Evolutionary conservation across 2,329 filamentous ascomycete species (phyloP).

Genomic region (Zelopaecilomyces penicillatus): DNA sequence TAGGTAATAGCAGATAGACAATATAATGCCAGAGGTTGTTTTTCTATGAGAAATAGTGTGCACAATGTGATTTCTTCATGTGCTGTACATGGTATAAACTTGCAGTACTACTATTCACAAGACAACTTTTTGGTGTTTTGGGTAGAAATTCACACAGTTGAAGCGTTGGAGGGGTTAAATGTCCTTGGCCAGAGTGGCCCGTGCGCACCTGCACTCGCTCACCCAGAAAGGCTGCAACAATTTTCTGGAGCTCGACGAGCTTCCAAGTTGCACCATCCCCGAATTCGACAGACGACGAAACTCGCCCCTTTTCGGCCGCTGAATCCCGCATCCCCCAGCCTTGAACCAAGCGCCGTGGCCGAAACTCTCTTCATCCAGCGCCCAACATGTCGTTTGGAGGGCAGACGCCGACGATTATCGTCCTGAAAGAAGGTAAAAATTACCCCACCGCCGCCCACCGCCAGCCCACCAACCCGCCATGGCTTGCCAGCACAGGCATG

Average conservation of each 20-base stretch:
- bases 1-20: too few relatives aligned
- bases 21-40: too few relatives aligned
- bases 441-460: slow-evolving; percentile 29
- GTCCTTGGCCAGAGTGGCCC: slow-evolving; percentile 14
- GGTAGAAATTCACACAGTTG: too few relatives aligned
- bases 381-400: slow-evolving; percentile 85
- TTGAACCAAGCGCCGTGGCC: background rate
- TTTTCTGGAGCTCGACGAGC: slow-evolving; percentile 42
- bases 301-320: slow-evolving; percentile 3
- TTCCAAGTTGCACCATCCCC: slow-evolving; percentile 17
- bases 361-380: slow-evolving; percentile 10
- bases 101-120: too few relatives aligned
- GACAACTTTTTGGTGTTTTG: too few relatives aligned
- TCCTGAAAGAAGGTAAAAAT: slow-evolving; percentile 86
- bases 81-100: too few relatives aligned
- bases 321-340: slow-evolving; percentile 11
- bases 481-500: too few relatives aligned
- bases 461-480: slow-evolving; percentile 9
- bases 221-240: slow-evolving; percentile 36
- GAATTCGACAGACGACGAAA: slow-evolving; percentile 15
- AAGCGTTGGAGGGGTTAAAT: slow-evolving; percentile 8
- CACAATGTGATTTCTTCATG: too few relatives aligned
- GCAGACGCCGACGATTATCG: slow-evolving; percentile 95
- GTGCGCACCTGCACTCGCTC: slow-evolving; percentile 19
- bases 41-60: too few relatives aligned